phyloP scores from a whole-genome alignment of 2,329 filamentous ascomycete genomes.

The Fusarium caatingaense region DNA sequence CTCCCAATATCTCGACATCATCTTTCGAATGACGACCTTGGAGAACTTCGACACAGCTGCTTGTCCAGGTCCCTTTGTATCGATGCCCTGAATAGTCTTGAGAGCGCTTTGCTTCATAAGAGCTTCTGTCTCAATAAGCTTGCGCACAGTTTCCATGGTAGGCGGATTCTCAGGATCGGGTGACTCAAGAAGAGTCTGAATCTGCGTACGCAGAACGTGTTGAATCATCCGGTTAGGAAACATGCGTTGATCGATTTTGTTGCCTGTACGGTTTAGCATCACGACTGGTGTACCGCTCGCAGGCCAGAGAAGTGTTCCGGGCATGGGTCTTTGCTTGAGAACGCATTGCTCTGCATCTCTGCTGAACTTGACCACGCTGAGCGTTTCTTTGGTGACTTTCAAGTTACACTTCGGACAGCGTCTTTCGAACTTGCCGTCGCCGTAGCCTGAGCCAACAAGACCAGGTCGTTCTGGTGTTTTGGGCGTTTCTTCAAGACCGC shows the following conservation, averaged over 20 bases:
- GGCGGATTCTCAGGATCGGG: conserved; percentile 42
- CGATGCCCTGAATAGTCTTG: conserved; percentile 30
- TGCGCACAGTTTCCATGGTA: conserved; percentile 64
- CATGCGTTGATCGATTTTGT: conserved; percentile 48
- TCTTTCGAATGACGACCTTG: conserved; percentile 66
- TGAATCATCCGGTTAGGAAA: conserved; percentile 71
- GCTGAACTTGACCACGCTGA: conserved; percentile 69
- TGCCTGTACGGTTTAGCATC: neutral
- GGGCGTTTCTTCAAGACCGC: conserved; percentile 35
- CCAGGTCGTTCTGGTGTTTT: conserved; percentile 37
- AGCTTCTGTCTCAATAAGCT: conserved; percentile 58
- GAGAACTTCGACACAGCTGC: conserved; percentile 37
- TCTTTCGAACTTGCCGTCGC: conserved; percentile 65
- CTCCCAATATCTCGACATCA: conserved; percentile 78
- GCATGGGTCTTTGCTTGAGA: conserved; percentile 64
- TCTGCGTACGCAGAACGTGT: conserved; percentile 55
- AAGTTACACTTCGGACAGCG: conserved; percentile 64
- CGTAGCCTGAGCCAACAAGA: conserved; percentile 67
- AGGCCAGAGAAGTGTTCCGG: conserved; percentile 72
- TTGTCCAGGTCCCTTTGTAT: conserved; percentile 3
- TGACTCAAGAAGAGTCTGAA: conserved; percentile 55
- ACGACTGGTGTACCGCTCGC: conserved; percentile 60
- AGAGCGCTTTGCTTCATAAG: conserved; percentile 50
- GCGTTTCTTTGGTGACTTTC: conserved; percentile 64
- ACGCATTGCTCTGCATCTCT: conserved; percentile 63